A percentile compares a stretch with the other conserved stretches of the same genome.
Conservation (phyloP, 441 rosid species). For the Arabidopsis lyrata region DNA sequence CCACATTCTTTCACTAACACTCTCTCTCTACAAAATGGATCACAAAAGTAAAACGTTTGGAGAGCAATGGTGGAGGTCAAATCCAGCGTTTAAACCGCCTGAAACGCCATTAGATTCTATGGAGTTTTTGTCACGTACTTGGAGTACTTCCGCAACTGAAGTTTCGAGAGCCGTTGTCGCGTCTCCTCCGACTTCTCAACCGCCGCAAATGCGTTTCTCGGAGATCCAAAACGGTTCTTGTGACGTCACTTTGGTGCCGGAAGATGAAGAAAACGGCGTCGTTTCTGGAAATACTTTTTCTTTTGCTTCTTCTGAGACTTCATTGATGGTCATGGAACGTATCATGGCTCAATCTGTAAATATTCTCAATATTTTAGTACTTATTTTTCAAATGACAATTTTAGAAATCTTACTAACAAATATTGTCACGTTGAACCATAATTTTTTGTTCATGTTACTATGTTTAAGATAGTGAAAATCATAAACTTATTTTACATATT, state of each 20-base stretch:
- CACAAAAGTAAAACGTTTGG: conserved; percentile 44
- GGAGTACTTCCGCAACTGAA: conserved; percentile 90
- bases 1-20: conserved; percentile 1
- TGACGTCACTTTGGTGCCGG: conserved; percentile 59
- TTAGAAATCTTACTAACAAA: conserved; percentile 66
- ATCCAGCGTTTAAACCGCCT: conserved; percentile 74
- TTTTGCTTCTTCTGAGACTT: conserved; percentile 93
- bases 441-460: too few species aligned
- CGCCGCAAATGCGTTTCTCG: conserved; percentile 50
- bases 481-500: too few species aligned
- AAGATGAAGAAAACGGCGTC: conserved; percentile 58
- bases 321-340: conserved; percentile 91
- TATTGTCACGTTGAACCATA: too few species aligned
- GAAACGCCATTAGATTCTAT: conserved; percentile 89
- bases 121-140: conserved; percentile 93
- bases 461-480: too few species aligned
- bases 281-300: conserved; percentile 87
- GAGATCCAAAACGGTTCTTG: conserved; percentile 50
- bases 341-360: conserved; percentile 99
- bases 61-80: conserved; percentile 62
- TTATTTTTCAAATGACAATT: too few species aligned
- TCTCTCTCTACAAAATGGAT: conserved; percentile 26
- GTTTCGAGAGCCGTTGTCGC: conserved; percentile 57
- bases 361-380: too few species aligned
- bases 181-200: conserved; percentile 44